phyloP scores from a whole-genome alignment of 345 rosid species.

The Acer yangbiense region DNA sequence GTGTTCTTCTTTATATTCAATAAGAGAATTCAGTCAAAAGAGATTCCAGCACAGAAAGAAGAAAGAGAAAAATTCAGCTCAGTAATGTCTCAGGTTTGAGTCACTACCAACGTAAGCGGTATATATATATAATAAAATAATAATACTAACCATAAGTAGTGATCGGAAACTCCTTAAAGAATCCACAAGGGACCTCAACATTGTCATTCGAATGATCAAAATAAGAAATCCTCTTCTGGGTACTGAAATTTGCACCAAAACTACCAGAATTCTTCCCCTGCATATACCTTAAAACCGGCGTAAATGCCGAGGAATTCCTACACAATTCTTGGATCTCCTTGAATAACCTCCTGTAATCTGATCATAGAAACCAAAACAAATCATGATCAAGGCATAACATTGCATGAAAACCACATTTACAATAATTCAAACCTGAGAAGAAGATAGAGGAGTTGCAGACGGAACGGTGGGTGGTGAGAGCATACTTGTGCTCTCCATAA shows the following conservation, averaged over 20 bases:
- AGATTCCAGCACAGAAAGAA: background rate
- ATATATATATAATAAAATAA: too few species aligned
- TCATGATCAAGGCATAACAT: background rate
- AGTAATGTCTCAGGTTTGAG: too few species aligned
- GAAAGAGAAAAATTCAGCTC: background rate
- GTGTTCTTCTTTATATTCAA: background rate
- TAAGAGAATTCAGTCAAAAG: background rate
- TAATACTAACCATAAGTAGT: constrained; percentile 56
- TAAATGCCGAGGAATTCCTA: constrained; percentile 28
- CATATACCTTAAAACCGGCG: constrained; percentile 51
- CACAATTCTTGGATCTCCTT: constrained; percentile 53
- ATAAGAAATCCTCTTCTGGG: constrained; percentile 60
- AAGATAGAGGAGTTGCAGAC: constrained; percentile 68
- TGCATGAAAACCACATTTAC: background rate
- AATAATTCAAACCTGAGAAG: constrained; percentile 54
- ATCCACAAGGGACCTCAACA: constrained; percentile 75
- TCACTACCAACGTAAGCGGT: too few species aligned
- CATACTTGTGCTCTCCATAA: constrained; percentile 87
- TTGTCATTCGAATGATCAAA: constrained; percentile 37
- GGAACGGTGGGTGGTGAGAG: constrained; percentile 65
- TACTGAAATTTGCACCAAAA: constrained; percentile 74
- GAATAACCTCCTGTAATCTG: constrained; percentile 65
- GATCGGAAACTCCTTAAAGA: constrained; percentile 63
- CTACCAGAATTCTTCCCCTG: constrained; percentile 43
- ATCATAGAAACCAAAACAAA: background rate